Evolutionary conservation across 208 protist genomes (phyloP), one percentile per base, ranked within the genome.

Genomic region (Wallacemonas rigidus): DNA sequence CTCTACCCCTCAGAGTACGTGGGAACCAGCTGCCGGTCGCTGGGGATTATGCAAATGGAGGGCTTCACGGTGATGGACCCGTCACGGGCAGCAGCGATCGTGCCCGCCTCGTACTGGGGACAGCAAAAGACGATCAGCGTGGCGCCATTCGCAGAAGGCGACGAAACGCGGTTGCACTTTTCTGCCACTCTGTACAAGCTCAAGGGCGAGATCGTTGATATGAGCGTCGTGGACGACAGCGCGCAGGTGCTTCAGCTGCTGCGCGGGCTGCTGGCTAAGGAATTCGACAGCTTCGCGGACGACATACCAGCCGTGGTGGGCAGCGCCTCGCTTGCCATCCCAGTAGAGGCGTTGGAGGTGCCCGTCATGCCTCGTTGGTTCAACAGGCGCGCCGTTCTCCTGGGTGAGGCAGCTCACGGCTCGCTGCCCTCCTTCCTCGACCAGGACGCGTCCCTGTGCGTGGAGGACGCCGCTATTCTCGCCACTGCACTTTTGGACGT

Each of bases 301-400:
- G 55, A 79, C 36, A 71, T 94, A 2, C 57, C 69, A 0, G 14
- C 51, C 15, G 57, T 90, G 15, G 75, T 97, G 3, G 41, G 71
- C 3, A 39, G 60, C 11, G 90, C 88, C 17, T 81, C 81, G 38
- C 45, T 95, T 36, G 90, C 87, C 56, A 68, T 93, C 15, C 86
- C 86, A 9, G 81, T 75, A n/a, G 88, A 95, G 79, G 65, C 88
- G 15, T 51, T 94, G 39, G 90, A 97, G 74, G 90, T 94, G 14
- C 92, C 92, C 39, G 79, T 97, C 50, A 95, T 97, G 89, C 89
- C 92, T 38, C 85, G 90, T 17, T 97, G 92, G 90, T 95, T 81
- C 77, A 97, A 97, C 75, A 87, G 87, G 26, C 81, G 92, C 3
- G 92, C 92, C 2, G 87, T 97, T 56, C 69, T 97, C 6, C 83